Base-by-base conservation (phyloP, 1,284 basidiomycete species). In the Coniferiporia sulphurascens region DNA sequence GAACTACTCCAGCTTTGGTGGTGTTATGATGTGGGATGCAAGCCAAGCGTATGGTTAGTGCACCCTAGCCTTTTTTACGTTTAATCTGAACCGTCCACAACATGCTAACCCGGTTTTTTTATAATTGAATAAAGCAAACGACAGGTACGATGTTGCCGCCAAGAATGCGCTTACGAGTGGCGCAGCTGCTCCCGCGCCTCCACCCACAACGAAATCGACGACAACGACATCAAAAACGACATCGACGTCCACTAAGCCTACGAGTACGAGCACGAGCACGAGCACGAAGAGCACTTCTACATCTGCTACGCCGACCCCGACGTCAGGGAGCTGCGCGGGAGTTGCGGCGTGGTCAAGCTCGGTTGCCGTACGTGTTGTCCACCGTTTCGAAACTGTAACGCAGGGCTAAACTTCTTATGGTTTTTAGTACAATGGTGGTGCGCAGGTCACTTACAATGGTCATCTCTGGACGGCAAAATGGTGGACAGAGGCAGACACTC, bases 11-110 rank as follows among this genome's bases (percentile, higher is more conserved):
- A 85, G 83, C 21, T 87, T 87, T 67, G 86, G 86, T 6, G 86
- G 86, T 35, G 74, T 85, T 21, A 88, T 88, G 86, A 72, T 86
- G 52, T 80, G 84, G 85, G 84, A 86, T 64, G 79, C 76, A 0
- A 84, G 81, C 2, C 81, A 84, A 67, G 83, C 84, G 2, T 80
- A 79, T 59, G 79, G 82, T 79, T 64, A 61, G 71, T 63, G n/a
- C 1, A 52, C 54, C 15, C 36, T 21, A n/a, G 3, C 8, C 12
- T n/a, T 3, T 46, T n/a, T 8, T 46, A 45, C n/a, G 41, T n/a
- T 43, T 2, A 7, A 13, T 5, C 27, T 27, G 27, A 27, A 3
- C 27, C 27, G 27, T 27, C 5, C 5, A 5, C 27, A 27, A 27
- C 27, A 27, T 27, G 27, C 27, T 27, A 27, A 27, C 27, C 27